Base-by-base conservation (phyloP, 1,139 yeast species). In the Nakaseomyces delphensis region DNA sequence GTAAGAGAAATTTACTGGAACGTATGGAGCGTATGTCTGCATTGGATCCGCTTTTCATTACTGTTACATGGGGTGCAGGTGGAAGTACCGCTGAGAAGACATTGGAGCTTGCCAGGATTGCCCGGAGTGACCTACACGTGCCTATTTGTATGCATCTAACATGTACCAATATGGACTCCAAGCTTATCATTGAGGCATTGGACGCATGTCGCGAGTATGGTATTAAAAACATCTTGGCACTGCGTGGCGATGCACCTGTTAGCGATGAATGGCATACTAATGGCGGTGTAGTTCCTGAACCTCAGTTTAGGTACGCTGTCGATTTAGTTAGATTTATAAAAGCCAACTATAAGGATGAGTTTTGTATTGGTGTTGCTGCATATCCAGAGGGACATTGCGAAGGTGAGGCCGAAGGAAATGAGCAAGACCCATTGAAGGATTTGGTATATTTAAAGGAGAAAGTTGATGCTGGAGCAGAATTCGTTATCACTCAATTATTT, bases 31-130 rank as follows among this genome's bases (percentile, higher is more conserved):
- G 99, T 58, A 83, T 91, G 93, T 53, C 59, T 30, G 82, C 83
- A 3, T 67, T 91, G 50, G 89, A 87, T 43, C 97, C 97, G 3
- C 66, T 83, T 19, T 93, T 91, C 61, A 80, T 89, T 42, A 85
- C 96, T 2, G 83, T 93, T 9, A 93, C 99, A 0, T 91, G 98
- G 97, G 98, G 98, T 23, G 97, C 98, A 7, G 97, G 97, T 31
- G 98, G 98, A 1, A 79, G 95, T 3, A 87, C 97, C 4, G 79
- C 93, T 42, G 82, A 77, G 44, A 87, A 86, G 65, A 83, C 96
- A 0, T 65, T 91, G 47, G 93, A 84, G 40, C 68, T 91, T 45
- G 96, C 96, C 0, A 69, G 77, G 15, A 73, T 85, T 2, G 83
- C 94, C 55, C 86, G 83, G 55, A 69, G 74, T 41, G 84, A 81